Conservation (phyloP, 495 filamentous ascomycete genomes). For the Trichoderma erinaceum region DNA sequence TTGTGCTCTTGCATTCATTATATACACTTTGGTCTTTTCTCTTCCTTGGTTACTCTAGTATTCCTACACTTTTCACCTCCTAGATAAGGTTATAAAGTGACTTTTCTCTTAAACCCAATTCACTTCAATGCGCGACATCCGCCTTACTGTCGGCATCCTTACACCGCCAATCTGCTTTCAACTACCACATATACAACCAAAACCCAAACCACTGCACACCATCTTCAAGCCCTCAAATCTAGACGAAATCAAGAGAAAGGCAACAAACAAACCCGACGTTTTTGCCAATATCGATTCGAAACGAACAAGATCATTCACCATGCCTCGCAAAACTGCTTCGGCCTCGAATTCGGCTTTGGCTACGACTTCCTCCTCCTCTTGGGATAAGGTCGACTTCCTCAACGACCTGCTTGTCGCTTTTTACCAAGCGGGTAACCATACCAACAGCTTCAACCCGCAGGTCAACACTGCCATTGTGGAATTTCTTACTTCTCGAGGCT, state of each 20-base stretch:
- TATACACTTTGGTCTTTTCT: no score
- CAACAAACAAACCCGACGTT: not conserved
- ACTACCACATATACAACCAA: no score
- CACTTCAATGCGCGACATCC: no score
- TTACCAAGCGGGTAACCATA: not conserved
- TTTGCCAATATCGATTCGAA: not conserved
- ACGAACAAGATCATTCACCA: not conserved
- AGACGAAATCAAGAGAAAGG: not conserved
- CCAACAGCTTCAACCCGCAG: conserved; percentile 1
- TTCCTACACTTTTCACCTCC: no score
- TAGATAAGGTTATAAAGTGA: no score
- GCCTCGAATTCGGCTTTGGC: not conserved
- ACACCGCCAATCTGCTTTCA: no score
- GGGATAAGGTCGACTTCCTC: conserved; percentile 12
- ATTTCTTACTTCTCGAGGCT: conserved; percentile 5
- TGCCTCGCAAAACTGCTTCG: not conserved
- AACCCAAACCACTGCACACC: not conserved
- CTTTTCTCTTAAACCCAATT: no score
- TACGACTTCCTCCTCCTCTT: not conserved
- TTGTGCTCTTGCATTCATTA: no score
- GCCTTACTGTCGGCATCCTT: no score
- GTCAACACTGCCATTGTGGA: conserved; percentile 6
- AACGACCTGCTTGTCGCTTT: conserved; percentile 5
- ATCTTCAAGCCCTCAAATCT: not conserved
- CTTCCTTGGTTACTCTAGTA: no score